phyloP scores from a whole-genome alignment of 129 eudicot genomes.

The Oenanthe sinensis region DNA sequence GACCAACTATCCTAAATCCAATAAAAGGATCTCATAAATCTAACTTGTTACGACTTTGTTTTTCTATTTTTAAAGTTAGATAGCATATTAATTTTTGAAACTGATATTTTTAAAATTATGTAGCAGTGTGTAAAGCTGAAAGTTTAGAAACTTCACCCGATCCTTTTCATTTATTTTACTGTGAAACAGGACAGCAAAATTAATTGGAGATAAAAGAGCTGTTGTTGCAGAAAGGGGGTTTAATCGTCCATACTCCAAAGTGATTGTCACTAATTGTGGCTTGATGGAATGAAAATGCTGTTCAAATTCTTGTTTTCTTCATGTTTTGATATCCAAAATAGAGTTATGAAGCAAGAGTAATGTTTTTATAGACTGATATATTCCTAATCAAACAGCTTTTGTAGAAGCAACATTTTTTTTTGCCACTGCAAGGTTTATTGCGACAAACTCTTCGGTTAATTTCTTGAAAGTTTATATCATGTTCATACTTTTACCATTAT shows the following conservation, averaged over 20 bases:
- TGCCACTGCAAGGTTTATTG: neutral
- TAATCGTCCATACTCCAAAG: conserved; percentile 87
- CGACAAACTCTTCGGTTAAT: neutral
- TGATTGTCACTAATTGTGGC: conserved; percentile 78
- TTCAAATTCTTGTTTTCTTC: neutral
- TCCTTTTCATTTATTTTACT: neutral
- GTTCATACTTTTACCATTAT: neutral
- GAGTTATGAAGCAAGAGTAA: neutral
- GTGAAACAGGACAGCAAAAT: conserved; percentile 78
- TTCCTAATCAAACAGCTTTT: neutral
- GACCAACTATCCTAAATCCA: neutral
- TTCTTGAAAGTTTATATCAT: neutral
- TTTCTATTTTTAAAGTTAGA: neutral
- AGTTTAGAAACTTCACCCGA: neutral
- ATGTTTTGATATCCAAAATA: neutral
- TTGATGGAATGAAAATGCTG: conserved; percentile 20
- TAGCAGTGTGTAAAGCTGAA: neutral
- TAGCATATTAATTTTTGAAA: neutral
- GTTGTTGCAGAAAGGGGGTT: conserved; percentile 96
- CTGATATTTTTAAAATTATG: no score
- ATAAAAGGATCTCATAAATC: neutral
- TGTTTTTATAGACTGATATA: neutral
- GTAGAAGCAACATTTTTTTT: neutral
- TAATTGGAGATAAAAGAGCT: conserved; percentile 93
- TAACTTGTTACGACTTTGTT: neutral